Base-by-base conservation (phyloP, 1,284 basidiomycete genomes). In the Polyporus tsugae region DNA sequence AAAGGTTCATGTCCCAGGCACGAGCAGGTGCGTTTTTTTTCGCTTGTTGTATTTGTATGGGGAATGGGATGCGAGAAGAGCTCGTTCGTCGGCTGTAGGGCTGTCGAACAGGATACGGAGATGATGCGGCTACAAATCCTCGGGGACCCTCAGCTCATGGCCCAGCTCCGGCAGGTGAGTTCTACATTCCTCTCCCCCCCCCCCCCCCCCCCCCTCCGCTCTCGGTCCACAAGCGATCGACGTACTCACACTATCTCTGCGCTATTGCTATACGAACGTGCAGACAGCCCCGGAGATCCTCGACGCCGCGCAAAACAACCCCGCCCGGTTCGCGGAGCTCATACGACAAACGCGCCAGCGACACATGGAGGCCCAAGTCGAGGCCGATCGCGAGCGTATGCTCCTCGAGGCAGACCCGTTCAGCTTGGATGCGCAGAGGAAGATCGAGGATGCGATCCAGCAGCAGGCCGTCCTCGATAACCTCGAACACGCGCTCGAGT, bases 361-460 rank as follows among this genome's bases (percentile, higher is more conserved):
- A 15, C 87, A 90, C 44, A 72, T 82, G n/a, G 79, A 85, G 29
- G 9, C 46, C 9, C 87, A 90, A 44, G 72, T 82, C 19, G 79
- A 85, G 5, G 84, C 86, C 0, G 89, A 90, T 66, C 86, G 85
- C 59, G 92, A 94, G 78, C 89, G 93, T 59, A 87, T 83, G 70
- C 82, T 83, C 11, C 85, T 96, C 65, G 93, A 96, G 74, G 90
- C 91, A 0, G 91, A 98, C 79, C 96, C 96, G 0, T 98, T 90
- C 78, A 91, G 98, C 77, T 83, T 98, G 4, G 95, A 98, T 76
- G 93, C 96, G 0, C 98, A 99, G 81, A 86, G 86, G 69, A 91
- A 88, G 81, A 99, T 99, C 69, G 97, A 98, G 79, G 98, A 99
- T 78, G 91, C 91, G 1, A 99, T 99, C 72, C 84, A 94, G 64